Evolutionary conservation across 805 yeast genomes (phyloP).

Genomic region (Myxozyma vanderwaltii): DNA sequence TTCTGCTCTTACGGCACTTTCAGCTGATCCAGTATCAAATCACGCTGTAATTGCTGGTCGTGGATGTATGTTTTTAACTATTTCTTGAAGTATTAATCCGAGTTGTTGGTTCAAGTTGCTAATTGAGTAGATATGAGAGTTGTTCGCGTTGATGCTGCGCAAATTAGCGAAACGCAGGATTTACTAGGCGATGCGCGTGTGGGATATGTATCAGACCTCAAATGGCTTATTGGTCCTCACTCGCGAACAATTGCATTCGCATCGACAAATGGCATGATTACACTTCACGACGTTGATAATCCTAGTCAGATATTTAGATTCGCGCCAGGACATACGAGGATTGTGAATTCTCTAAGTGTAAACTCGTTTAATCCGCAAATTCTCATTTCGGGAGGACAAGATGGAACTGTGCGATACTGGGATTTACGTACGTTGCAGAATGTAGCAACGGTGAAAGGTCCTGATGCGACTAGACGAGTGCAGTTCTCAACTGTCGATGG

Average conservation of each 20-base stretch:
- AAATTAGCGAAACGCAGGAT: constrained; percentile 10
- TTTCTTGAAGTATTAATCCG: neutral
- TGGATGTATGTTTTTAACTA: constrained; percentile 12
- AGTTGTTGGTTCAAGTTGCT: neutral
- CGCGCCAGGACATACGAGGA: constrained; percentile 48
- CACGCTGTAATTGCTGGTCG: constrained; percentile 30
- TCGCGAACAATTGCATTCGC: constrained; percentile 31
- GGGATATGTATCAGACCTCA: constrained; percentile 40
- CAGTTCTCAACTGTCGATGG: constrained; percentile 58
- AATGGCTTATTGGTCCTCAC: constrained; percentile 41
- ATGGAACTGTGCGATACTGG: constrained; percentile 81
- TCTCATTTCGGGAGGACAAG: constrained; percentile 72
- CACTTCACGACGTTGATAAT: constrained; percentile 39
- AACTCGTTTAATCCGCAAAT: constrained; percentile 61
- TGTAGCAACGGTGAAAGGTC: constrained; percentile 57
- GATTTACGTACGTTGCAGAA: constrained; percentile 68
- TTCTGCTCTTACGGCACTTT: constrained; percentile 23
- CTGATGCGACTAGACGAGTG: constrained; percentile 68
- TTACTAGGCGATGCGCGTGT: constrained; percentile 35
- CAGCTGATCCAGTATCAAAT: constrained; percentile 15
- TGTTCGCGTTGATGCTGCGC: constrained; percentile 18
- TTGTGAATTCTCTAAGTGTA: constrained; percentile 63
- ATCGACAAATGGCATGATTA: constrained; percentile 39
- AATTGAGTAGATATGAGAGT: constrained; percentile 11
- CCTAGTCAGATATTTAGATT: constrained; percentile 11